Base-by-base conservation (phyloP, 108 stramenopile species). In the Pseudonitzschia multiseries region DNA sequence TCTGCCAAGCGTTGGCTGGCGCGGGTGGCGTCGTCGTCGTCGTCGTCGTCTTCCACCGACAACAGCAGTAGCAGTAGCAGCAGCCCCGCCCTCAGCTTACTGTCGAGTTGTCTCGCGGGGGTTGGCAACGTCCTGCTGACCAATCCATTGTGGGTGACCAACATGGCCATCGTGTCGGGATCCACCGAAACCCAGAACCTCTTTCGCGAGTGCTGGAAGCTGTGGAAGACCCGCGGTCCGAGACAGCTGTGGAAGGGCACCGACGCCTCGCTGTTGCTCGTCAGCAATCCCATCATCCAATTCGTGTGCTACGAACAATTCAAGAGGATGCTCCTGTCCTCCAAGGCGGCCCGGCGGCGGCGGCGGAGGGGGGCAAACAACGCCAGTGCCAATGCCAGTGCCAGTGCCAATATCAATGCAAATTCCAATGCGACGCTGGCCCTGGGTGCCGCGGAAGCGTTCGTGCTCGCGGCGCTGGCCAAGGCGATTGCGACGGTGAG, bases 201-300 rank as follows among this genome's bases (percentile, higher is more conserved):
- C 46, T 84, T 73, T 77, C 67, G 74, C 14, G 79, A 82, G 57
- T 69, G 86, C 51, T 14, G 65, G 21, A 22, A 29, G 20, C 84
- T 92, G 66, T 61, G 69, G 17, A 69, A 70, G 50, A 59, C 76
- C 18, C 78, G 82, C 26, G 91, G 91, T 3, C 20, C 73, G 12
- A 29, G 28, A 10, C 83, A 81, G 21, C 68, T 94, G 57, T 94
- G 93, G 93, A 81, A 69, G 69, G 88, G 93, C 24, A 94, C 90
- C 27, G 40, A 52, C 12, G 84, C 96, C 21, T 96, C 94, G 22
- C 64, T 98, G n/a, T 67, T 96, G 10, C 81, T 96, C 18, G 96
- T 98, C n/a, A 88, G 89, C 56, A 98, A 98, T 77, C 97, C 97
- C 20, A 87, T 92, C 79, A 92, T 98, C 43, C 97, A 98, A 78